Conservation (phyloP, 192 early-diverging fungal genomes). For the Physocladia obscura region DNA sequence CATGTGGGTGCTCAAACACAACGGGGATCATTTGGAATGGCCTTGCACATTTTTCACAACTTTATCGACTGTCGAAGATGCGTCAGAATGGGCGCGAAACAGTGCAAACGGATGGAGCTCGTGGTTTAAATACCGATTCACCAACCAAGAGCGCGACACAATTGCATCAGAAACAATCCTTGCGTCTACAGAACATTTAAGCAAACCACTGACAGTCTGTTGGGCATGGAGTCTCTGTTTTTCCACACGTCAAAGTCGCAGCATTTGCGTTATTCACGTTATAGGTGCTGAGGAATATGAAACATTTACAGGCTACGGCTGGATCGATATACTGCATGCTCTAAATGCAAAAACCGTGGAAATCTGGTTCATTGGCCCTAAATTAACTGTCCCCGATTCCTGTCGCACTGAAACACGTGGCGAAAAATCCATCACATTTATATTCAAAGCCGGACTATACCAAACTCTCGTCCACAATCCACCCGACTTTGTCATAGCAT, state of each 20-base stretch:
- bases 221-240: background rate
- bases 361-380: background rate
- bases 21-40: background rate
- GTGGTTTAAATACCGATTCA: background rate
- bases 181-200: background rate
- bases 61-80: too few relatives aligned
- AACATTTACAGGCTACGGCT: background rate
- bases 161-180: background rate
- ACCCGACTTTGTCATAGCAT: background rate
- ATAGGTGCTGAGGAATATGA: constrained; percentile 10
- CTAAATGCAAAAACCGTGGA: background rate
- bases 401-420: background rate
- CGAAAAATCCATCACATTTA: background rate
- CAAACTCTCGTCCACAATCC: background rate
- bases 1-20: background rate
- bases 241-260: background rate
- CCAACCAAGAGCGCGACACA: too few relatives aligned
- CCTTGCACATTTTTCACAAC: background rate
- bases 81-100: background rate
- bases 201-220: background rate
- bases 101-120: background rate
- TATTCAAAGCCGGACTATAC: background rate
- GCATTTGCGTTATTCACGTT: background rate
- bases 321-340: background rate
- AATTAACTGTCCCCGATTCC: background rate